Conservation (phyloP, 2,329 filamentous ascomycete genomes). For the Pestalotiopsis sp. region DNA sequence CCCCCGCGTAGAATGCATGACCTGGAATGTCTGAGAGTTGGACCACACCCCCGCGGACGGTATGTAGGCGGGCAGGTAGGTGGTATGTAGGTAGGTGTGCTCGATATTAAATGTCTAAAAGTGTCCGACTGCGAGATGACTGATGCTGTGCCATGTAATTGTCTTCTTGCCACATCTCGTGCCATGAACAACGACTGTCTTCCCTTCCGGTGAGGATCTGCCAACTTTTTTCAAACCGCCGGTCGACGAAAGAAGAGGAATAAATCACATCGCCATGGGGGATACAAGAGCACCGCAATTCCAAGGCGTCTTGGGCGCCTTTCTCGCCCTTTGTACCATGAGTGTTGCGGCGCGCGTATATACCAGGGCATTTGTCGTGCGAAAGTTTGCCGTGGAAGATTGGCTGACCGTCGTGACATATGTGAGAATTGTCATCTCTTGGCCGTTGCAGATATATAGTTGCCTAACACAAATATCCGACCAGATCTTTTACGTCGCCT, state of each 20-base stretch:
- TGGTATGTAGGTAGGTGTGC: neutral
- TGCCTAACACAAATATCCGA: neutral
- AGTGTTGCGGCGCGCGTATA: slow-evolving; percentile 5
- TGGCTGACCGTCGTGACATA: slow-evolving; percentile 4
- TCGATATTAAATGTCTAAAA: neutral
- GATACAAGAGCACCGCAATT: slow-evolving; percentile 6
- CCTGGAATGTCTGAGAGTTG: neutral
- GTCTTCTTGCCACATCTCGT: neutral
- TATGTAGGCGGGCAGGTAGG: neutral
- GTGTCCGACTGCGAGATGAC: neutral
- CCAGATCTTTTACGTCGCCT: slow-evolving; percentile 6
- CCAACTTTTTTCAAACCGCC: neutral
- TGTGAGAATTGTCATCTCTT: neutral
- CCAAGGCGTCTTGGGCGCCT: slow-evolving; percentile 7
- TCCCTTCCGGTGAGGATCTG: neutral
- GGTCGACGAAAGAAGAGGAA: neutral
- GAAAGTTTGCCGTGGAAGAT: slow-evolving; percentile 6
- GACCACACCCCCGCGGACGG: neutral
- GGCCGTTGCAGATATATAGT: neutral
- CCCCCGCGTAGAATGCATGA: neutral
- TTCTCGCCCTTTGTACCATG: neutral
- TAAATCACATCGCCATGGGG: neutral
- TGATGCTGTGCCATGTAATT: neutral
- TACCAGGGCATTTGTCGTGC: slow-evolving; percentile 2
- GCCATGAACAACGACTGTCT: neutral